phyloP scores from a whole-genome alignment of 176 grass and related monocot genomes.

The Aegilops sharonensis region DNA sequence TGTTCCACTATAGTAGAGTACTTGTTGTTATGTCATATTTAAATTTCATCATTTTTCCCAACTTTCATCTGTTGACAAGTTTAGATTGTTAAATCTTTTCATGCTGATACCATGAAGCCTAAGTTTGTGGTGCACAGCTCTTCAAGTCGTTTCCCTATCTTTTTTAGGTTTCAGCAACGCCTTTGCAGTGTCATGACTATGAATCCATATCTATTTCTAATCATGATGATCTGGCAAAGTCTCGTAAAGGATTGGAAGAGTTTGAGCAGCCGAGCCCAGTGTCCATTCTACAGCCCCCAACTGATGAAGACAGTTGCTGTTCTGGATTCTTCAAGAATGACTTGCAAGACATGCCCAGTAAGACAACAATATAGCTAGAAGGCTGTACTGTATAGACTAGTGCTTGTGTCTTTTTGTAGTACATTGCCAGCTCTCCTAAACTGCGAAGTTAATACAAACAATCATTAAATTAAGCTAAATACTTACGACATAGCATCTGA shows the following conservation, averaged over 20 bases:
- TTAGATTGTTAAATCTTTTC: not conserved
- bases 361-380: not conserved
- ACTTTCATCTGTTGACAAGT: conserved; percentile 4
- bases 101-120: not conserved
- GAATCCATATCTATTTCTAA: conserved; percentile 30
- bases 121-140: conserved; percentile 16
- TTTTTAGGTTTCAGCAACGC: conserved; percentile 29
- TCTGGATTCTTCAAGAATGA: conserved; percentile 40
- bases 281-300: conserved; percentile 56
- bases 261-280: conserved; percentile 60
- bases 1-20: not conserved
- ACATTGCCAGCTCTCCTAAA: not conserved
- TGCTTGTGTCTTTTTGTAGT: not conserved
- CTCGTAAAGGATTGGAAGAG: conserved; percentile 38
- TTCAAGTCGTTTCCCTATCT: not conserved
- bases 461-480: not conserved
- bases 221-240: conserved; percentile 23
- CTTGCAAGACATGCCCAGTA: conserved; percentile 41
- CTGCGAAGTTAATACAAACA: not conserved
- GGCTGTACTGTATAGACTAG: not conserved
- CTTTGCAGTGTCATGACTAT: conserved; percentile 7
- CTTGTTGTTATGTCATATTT: conserved; percentile 6
- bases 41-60: not conserved
- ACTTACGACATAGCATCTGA: not conserved
- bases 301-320: conserved; percentile 48